Conservation (phyloP, 768 basidiomycete genomes). For the Psilocybe azurescens region DNA sequence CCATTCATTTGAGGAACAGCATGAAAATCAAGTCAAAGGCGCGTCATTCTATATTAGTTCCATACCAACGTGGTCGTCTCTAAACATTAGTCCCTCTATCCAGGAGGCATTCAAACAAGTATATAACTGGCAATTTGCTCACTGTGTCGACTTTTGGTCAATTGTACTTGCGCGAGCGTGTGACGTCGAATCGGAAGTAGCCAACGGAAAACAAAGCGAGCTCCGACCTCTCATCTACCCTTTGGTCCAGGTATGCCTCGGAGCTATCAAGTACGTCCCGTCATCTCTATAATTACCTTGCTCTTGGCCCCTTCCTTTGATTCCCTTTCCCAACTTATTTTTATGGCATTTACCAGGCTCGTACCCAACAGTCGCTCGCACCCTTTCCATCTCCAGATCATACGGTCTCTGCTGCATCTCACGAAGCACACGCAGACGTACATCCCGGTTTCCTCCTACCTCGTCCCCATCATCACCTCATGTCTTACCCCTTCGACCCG, state of each 20-base stretch:
- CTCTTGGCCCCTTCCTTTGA: background rate
- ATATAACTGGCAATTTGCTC: conserved; percentile 99
- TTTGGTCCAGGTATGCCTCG: conserved; percentile 91
- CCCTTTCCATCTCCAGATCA: conserved; percentile 93
- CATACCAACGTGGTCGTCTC: background rate
- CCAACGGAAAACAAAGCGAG: conserved; percentile 69
- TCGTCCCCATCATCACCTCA: conserved; percentile 85
- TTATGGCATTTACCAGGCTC: conserved; percentile 57
- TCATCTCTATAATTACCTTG: conserved; percentile 1
- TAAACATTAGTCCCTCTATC: conserved; percentile 13
- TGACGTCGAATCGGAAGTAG: conserved; percentile 57
- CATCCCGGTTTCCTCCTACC: conserved; percentile 85
- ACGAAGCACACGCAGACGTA: conserved; percentile 84
- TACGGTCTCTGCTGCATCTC: conserved; percentile 87
- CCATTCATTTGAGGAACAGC: conserved; percentile 89
- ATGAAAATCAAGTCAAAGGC: conserved; percentile 91
- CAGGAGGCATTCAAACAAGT: conserved; percentile 93
- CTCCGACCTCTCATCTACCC: conserved; percentile 93
- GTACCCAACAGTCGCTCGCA: conserved; percentile 91
- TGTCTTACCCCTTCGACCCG: conserved; percentile 70
- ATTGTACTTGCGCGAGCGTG: conserved; percentile 86
- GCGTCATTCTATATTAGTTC: conserved; percentile 16
- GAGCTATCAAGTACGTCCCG: conserved; percentile 82
- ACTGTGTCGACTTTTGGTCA: conserved; percentile 96
- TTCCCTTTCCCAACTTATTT: conserved; percentile 16